Conservation (phyloP, 2,329 filamentous ascomycete genomes). For the Cercospora janseana region DNA sequence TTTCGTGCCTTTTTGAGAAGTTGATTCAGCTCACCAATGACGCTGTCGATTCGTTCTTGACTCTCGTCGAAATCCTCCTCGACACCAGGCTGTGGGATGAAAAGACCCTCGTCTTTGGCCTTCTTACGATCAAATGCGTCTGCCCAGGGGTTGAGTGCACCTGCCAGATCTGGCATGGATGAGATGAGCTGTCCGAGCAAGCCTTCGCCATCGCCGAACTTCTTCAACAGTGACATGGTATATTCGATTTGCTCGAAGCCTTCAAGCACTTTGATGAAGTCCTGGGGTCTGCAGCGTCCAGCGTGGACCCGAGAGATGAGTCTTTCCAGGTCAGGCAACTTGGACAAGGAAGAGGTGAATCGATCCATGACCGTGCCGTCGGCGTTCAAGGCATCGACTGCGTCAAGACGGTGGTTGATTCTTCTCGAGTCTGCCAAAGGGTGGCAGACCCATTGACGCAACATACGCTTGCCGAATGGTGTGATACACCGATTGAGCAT, state of each 20-base stretch:
- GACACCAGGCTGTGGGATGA: conserved; percentile 82
- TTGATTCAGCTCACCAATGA: conserved; percentile 69
- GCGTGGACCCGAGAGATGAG: conserved; percentile 94
- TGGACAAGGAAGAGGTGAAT: conserved; percentile 82
- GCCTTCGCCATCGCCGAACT: conserved; percentile 73
- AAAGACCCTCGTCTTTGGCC: conserved; percentile 73
- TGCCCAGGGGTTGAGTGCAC: conserved; percentile 79
- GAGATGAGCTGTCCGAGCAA: conserved; percentile 80
- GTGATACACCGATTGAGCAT: conserved; percentile 93
- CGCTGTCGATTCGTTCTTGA: conserved; percentile 69
- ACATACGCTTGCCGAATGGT: conserved; percentile 92
- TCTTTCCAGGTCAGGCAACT: conserved; percentile 90
- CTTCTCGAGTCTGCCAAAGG: conserved; percentile 80
- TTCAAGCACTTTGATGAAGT: conserved; percentile 90
- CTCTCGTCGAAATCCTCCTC: conserved; percentile 91
- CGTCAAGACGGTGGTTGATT: conserved; percentile 92
- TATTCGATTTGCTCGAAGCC: conserved; percentile 98
- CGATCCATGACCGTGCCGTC: conserved; percentile 78
- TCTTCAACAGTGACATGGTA: conserved; percentile 75
- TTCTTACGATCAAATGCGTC: conserved; percentile 82
- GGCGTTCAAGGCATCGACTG: conserved; percentile 86
- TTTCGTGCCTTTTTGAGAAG: conserved; percentile 70
- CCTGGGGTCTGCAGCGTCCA: conserved; percentile 81
- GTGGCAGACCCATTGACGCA: conserved; percentile 96
- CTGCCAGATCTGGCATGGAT: conserved; percentile 79